Evolutionary conservation across 345 rosid species (phyloP).

Genomic region (Gossypium thurberi): DNA sequence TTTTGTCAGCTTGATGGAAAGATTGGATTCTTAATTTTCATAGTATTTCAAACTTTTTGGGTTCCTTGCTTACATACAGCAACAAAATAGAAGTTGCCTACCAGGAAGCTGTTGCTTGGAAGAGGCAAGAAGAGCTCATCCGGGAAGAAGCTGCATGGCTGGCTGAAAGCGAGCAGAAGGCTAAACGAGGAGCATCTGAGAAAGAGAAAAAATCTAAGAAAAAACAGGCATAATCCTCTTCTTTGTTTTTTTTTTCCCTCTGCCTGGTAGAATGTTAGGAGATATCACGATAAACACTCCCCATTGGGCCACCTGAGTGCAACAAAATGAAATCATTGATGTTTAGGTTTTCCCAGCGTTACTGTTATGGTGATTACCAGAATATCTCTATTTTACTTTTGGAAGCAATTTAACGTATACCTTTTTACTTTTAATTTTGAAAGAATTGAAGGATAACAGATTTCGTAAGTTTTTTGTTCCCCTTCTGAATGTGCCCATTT

Average conservation of each 20-base stretch:
- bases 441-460: not conserved
- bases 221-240: constrained; percentile 51
- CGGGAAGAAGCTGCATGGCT: constrained; percentile 88
- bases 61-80: constrained; percentile 34
- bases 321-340: not conserved
- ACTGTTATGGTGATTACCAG: not conserved
- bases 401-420: not conserved
- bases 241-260: not conserved
- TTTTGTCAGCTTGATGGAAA: constrained; percentile 3
- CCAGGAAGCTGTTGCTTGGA: constrained; percentile 88
- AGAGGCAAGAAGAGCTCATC: constrained; percentile 92
- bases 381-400: not conserved
- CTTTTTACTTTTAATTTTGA: not conserved
- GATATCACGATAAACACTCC: not conserved
- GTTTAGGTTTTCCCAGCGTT: not conserved
- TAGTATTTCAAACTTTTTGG: not conserved
- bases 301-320: not conserved
- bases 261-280: not conserved
- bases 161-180: constrained; percentile 65
- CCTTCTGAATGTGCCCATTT: not conserved
- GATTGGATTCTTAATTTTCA: constrained; percentile 4
- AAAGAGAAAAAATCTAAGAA: constrained; percentile 88
- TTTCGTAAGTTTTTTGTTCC: not conserved
- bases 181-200: constrained; percentile 58
- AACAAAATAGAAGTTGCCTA: constrained; percentile 85